These are phyloP conservation scores for Suillus lakei DNA, from an alignment of 768 basidiomycete genomes.

Conservation along the genomic window DNA sequence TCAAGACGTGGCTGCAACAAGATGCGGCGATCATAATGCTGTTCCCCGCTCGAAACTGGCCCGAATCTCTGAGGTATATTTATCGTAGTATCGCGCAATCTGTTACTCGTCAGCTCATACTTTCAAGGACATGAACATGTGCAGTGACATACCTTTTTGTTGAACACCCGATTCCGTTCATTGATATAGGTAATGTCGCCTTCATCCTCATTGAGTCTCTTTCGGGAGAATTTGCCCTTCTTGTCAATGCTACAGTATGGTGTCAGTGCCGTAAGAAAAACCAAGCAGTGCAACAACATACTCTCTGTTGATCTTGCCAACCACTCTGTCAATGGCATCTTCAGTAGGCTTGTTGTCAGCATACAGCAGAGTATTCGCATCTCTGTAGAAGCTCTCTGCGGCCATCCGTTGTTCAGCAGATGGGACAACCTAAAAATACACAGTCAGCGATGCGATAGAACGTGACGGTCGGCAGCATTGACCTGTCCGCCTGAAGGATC, in stretches of 20 bases:
- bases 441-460: constrained; percentile 10
- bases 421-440: constrained; percentile 47
- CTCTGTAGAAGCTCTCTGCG: constrained; percentile 86
- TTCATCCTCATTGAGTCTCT: constrained; percentile 87
- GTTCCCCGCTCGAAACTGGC: constrained; percentile 98
- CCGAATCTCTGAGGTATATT: constrained; percentile 94
- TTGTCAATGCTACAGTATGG: constrained; percentile 74
- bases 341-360: constrained; percentile 95
- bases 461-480: constrained; percentile 29
- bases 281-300: constrained; percentile 44
- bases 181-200: constrained; percentile 99
- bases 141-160: constrained; percentile 76
- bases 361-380: constrained; percentile 91
- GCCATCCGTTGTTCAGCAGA: constrained; percentile 68
- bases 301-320: constrained; percentile 93
- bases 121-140: neutral
- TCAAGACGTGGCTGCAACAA: neutral
- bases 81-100: constrained; percentile 96
- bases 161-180: constrained; percentile 96
- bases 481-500: constrained; percentile 51
- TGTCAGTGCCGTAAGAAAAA: neutral
- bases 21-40: constrained; percentile 55
- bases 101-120: constrained; percentile 33
- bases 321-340: constrained; percentile 92
- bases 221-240: constrained; percentile 88